A percentile compares a stretch with the other conserved stretches of the same genome.
Conservation (phyloP, 2,329 filamentous ascomycete genomes). For the Phyllosticta paracitricarpa region DNA sequence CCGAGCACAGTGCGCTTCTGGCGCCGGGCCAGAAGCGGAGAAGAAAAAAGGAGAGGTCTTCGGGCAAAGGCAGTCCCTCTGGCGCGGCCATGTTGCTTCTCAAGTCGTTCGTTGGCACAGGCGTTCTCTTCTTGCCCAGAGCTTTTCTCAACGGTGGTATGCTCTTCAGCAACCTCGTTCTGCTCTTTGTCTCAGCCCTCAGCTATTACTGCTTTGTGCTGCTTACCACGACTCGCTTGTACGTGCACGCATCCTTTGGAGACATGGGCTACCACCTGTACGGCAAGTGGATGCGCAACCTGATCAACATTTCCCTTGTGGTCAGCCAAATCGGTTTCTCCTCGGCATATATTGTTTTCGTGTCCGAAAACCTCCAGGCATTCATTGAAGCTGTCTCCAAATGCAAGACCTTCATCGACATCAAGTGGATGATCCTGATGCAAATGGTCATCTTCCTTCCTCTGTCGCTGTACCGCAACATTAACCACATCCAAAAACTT, state of each 20-base stretch:
- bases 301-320: slow-evolving; percentile 87
- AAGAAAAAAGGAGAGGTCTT: slow-evolving; percentile 58
- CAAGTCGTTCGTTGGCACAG: slow-evolving; percentile 96
- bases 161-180: slow-evolving; percentile 86
- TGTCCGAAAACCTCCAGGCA: slow-evolving; percentile 87
- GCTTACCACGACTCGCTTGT: slow-evolving; percentile 74
- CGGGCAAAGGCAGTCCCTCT: no score
- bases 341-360: slow-evolving; percentile 93
- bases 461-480: slow-evolving; percentile 87
- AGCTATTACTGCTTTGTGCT: slow-evolving; percentile 98
- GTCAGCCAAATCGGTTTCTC: slow-evolving; percentile 94
- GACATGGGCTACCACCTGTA: slow-evolving; percentile 91
- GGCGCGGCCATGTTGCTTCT: slow-evolving; percentile 65
- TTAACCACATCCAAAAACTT: slow-evolving; percentile 93
- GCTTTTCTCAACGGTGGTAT: slow-evolving; percentile 95
- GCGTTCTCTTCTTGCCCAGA: slow-evolving; percentile 83
- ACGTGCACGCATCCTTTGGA: slow-evolving; percentile 88
- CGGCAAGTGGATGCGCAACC: slow-evolving; percentile 75
- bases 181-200: slow-evolving; percentile 73
- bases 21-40: slow-evolving; percentile 56
- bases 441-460: slow-evolving; percentile 94
- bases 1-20: slow-evolving; percentile 78
- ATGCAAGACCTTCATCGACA: slow-evolving; percentile 74
- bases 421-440: slow-evolving; percentile 84
- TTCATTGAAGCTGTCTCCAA: slow-evolving; percentile 87